Percentiles rank a stretch among this genome's conserved stretches.
Evolutionary conservation across 495 filamentous ascomycete species (phyloP).

Genomic region (Trichoderma gamsii): DNA sequence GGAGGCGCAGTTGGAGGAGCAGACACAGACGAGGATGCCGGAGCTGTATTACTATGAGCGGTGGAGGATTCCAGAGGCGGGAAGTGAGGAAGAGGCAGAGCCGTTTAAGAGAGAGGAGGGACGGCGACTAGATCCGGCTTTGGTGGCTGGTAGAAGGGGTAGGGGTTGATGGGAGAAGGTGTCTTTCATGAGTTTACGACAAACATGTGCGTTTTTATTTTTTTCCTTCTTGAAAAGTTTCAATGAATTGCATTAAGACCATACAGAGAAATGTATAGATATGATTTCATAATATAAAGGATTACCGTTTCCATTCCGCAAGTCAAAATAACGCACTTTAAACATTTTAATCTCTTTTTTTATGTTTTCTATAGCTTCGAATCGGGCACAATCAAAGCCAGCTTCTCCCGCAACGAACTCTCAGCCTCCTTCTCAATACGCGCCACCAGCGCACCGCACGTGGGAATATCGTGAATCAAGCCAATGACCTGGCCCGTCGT

Average conservation of each 20-base stretch:
- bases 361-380: constrained; percentile 34
- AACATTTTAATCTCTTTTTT: too few species aligned
- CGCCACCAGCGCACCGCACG: constrained; percentile 47
- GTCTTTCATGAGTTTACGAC: background rate
- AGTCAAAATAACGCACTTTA: too few species aligned
- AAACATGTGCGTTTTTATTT: background rate
- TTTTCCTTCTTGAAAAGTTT: too few species aligned
- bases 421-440: constrained; percentile 59
- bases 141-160: background rate
- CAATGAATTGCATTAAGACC: too few species aligned
- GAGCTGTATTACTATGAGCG: constrained; percentile 7
- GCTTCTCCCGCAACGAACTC: constrained; percentile 41
- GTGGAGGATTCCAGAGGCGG: background rate
- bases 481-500: constrained; percentile 61
- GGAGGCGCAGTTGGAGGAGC: constrained; percentile 1
- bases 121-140: background rate
- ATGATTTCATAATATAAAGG: too few species aligned
- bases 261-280: too few species aligned
- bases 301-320: too few species aligned
- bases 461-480: constrained; percentile 60
- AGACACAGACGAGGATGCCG: constrained; percentile 11
- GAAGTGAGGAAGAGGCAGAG: background rate
- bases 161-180: background rate
- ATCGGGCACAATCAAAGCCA: constrained; percentile 31
- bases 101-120: background rate